phyloP scores from a whole-genome alignment of 148 eudicot species.

The Chenopodium berlandieri region DNA sequence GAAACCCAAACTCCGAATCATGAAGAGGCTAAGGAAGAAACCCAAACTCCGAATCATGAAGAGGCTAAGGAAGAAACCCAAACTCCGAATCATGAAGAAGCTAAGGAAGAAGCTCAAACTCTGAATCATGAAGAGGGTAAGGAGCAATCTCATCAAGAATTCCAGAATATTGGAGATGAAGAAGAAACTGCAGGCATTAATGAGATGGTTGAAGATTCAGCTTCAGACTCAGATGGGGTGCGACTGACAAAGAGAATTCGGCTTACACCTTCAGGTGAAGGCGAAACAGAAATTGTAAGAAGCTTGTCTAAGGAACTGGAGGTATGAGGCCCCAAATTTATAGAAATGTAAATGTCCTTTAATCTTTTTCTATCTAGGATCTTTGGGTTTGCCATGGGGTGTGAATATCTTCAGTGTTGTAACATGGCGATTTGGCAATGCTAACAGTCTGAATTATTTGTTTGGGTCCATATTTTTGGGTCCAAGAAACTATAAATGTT shows the following conservation, averaged over 20 bases:
- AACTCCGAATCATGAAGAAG: too few relatives aligned
- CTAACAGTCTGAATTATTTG: background rate
- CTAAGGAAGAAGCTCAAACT: background rate
- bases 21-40: background rate
- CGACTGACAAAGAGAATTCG: constrained; percentile 29
- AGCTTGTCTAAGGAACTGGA: constrained; percentile 9
- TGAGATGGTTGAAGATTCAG: constrained; percentile 29
- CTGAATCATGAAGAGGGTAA: background rate
- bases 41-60: too few relatives aligned
- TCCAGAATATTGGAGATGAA: constrained; percentile 4
- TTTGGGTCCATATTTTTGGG: constrained; percentile 7
- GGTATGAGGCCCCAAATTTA: background rate
- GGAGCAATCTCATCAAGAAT: constrained; percentile 9
- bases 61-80: too few relatives aligned
- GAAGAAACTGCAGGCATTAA: background rate
- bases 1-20: too few relatives aligned
- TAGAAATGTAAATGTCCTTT: constrained; percentile 24
- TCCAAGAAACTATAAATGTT: constrained; percentile 11
- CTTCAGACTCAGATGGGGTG: constrained; percentile 26
- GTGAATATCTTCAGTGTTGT: constrained; percentile 25
- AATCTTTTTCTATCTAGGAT: constrained; percentile 11
- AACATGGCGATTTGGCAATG: constrained; percentile 16
- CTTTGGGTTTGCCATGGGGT: constrained; percentile 22
- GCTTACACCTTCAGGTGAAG: constrained; percentile 28
- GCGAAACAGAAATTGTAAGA: background rate